Evolutionary conservation across 106 monocot genomes (phyloP), one percentile per base, ranked within the genome.

Genomic region (Dioscorea dumetorum): DNA sequence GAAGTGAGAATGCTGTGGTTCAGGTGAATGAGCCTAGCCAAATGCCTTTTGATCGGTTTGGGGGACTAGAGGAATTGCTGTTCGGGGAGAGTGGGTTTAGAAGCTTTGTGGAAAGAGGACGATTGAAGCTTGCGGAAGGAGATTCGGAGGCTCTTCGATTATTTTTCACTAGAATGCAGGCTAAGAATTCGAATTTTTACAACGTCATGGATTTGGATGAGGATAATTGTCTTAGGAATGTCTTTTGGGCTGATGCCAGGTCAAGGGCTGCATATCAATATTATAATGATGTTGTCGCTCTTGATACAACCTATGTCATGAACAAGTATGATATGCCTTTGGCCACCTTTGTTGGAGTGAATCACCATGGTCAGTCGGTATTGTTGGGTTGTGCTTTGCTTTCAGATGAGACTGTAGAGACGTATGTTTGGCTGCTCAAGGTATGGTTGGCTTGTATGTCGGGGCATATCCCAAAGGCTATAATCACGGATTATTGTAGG

Each of bases 91-190:
- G 63, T 19, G 69, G 12, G 21, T 22, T 48, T 22, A 14, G 17
- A 22, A 53, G 63, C 48, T 64, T 48, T n/a, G 41, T 48, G 16
- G 63, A 61, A 18, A 18, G 9, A 8, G 81, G 75, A 14, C 14
- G 85, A 16, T 4, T 86, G 68, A 74, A 67, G 69, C 64, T 86
- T 14, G 61, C 31, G 2, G 80, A 72, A 41, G 85, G 82, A 17
- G 82, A 82, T 67, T 63, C 74, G 0, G 78, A 82, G 12, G 78
- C 71, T 9, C 74, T 82, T 33, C 75, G 73, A 8, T 22, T 78
- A 18, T 86, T 82, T 72, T 79, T 86, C 33, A 86, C 85, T 1
- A 24, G 77, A 49, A 86, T 86, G 85, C 85, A 86, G 54, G 79
- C 82, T 5, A 82, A 75, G 60, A 82, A 82, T 33, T 22, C 79